phyloP scores from a whole-genome alignment of 2,329 filamentous ascomycete genomes.

The Aspergillus tamarii region DNA sequence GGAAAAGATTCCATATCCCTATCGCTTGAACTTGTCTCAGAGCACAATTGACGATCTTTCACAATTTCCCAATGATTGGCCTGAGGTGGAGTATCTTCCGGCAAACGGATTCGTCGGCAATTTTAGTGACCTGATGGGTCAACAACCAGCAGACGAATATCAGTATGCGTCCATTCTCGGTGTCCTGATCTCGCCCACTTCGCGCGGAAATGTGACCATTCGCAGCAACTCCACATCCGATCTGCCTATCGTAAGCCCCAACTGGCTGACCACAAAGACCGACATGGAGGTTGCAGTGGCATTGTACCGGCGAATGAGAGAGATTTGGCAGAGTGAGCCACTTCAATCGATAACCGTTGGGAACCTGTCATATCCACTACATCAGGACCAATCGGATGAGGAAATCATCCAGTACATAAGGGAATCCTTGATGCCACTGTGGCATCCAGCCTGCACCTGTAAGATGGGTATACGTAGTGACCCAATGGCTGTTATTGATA shows the following conservation, averaged over 20 bases:
- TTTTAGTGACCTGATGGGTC: not conserved
- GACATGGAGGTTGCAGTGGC: slow-evolving; percentile 49
- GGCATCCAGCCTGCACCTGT: slow-evolving; percentile 8
- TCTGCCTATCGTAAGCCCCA: slow-evolving; percentile 47
- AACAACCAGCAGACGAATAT: slow-evolving; percentile 27
- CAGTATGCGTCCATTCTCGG: slow-evolving; percentile 33
- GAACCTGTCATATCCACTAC: not conserved
- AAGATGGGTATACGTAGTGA: slow-evolving; percentile 6
- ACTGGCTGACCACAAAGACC: slow-evolving; percentile 44
- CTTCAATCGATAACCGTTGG: not conserved
- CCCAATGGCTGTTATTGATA: slow-evolving; percentile 6
- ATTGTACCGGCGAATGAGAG: slow-evolving; percentile 43
- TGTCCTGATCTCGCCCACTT: slow-evolving; percentile 44
- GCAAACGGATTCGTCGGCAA: slow-evolving; percentile 6
- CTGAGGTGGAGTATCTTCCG: slow-evolving; percentile 10
- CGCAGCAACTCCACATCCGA: slow-evolving; percentile 32
- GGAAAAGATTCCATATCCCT: slow-evolving; percentile 14
- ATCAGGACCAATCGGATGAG: not conserved
- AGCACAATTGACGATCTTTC: not conserved
- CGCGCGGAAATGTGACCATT: slow-evolving; percentile 50
- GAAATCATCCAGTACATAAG: not conserved
- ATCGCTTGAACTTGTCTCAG: not conserved
- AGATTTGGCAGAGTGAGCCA: slow-evolving; percentile 27
- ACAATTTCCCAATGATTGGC: slow-evolving; percentile 13
- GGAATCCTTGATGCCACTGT: not conserved